Conservation (phyloP, 176 grass and related monocot species). For the Musa troglodytarum region DNA sequence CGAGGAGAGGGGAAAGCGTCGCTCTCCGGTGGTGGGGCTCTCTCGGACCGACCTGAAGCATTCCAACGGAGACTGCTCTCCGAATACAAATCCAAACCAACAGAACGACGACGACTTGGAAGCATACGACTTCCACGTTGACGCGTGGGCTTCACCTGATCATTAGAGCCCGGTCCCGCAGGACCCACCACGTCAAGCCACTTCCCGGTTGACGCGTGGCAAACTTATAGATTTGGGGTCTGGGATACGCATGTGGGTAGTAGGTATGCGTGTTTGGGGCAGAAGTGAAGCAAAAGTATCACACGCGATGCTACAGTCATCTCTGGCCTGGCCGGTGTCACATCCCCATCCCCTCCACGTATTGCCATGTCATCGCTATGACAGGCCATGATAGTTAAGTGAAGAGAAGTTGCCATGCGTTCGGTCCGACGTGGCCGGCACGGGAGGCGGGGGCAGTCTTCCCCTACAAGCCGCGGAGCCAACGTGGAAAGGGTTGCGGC, state of each 20-base stretch:
- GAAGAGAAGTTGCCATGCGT: neutral
- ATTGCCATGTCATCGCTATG: too few species aligned
- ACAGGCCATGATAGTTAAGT: too few species aligned
- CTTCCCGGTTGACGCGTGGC: neutral
- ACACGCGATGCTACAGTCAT: slow-evolving; percentile 32
- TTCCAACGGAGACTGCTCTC: slow-evolving; percentile 51
- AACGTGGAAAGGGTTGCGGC: slow-evolving; percentile 4
- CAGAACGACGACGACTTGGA: slow-evolving; percentile 19
- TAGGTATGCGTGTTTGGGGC: slow-evolving; percentile 20
- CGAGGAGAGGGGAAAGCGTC: neutral
- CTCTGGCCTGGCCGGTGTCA: too few species aligned
- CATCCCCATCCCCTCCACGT: too few species aligned
- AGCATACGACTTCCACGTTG: neutral
- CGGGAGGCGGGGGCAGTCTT: neutral
- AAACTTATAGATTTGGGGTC: neutral
- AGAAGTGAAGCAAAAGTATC: slow-evolving; percentile 48
- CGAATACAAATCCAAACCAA: slow-evolving; percentile 43
- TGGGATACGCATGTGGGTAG: neutral
- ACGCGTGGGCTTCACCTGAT: slow-evolving; percentile 31
- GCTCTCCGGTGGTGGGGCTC: neutral
- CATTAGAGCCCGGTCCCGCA: slow-evolving; percentile 12
- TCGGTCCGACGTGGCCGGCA: slow-evolving; percentile 1
- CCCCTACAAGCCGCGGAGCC: neutral
- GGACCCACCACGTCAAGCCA: slow-evolving; percentile 2
- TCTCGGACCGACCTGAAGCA: slow-evolving; percentile 50